A percentile compares a stretch with the other conserved stretches of the same genome.
These are phyloP conservation scores for Oenanthe sinensis DNA, from an alignment of 129 eudicot species.

Conservation along the genomic window DNA sequence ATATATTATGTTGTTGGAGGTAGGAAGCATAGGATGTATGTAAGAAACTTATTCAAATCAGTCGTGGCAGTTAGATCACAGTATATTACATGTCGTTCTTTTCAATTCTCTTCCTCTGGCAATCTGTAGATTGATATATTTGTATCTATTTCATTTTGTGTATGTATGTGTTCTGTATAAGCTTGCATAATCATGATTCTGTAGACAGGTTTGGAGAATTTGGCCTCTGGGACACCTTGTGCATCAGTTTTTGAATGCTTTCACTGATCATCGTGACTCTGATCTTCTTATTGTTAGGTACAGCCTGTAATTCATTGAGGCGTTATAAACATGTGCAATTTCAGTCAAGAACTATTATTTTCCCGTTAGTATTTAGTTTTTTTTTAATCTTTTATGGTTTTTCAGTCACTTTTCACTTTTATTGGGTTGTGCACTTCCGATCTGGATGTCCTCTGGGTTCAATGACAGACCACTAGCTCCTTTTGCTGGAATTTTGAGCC, in stretches of 20 bases:
- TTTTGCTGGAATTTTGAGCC: slow-evolving; percentile 97
- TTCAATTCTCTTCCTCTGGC: neutral
- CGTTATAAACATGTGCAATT: neutral
- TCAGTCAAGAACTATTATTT: neutral
- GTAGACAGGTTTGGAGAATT: slow-evolving; percentile 86
- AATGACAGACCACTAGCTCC: slow-evolving; percentile 92
- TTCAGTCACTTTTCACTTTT: slow-evolving; percentile 88
- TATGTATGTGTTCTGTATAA: neutral
- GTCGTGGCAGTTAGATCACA: neutral
- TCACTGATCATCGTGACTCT: slow-evolving; percentile 98
- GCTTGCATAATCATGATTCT: slow-evolving; percentile 25
- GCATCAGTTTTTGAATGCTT: slow-evolving; percentile 89
- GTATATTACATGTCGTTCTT: neutral
- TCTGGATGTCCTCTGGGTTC: slow-evolving; percentile 93
- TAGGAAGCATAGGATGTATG: neutral
- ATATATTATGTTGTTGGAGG: neutral
- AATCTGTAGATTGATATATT: neutral
- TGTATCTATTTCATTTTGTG: neutral
- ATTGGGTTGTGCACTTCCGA: slow-evolving; percentile 95
- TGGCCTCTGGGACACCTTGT: slow-evolving; percentile 84
- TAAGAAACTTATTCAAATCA: neutral
- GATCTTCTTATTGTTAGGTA: slow-evolving; percentile 92
- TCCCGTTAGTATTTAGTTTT: neutral
- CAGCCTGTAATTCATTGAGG: slow-evolving; percentile 1
- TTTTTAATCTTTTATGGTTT: neutral